Percentiles rank a stretch among this genome's conserved stretches.
Evolutionary conservation across 2,329 filamentous ascomycete genomes (phyloP).

Genomic region (Geosmithia putterillii): DNA sequence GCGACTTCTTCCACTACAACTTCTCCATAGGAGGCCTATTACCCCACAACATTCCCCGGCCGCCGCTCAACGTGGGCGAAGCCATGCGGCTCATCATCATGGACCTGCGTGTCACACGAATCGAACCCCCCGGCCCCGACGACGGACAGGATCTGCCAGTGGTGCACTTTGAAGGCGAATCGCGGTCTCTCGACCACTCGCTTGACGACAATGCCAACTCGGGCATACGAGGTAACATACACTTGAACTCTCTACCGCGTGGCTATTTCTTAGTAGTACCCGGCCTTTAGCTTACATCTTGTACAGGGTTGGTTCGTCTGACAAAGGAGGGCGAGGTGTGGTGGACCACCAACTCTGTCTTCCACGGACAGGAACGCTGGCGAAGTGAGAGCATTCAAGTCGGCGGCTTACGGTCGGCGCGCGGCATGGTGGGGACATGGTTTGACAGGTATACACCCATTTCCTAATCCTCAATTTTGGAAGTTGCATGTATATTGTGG

Average conservation of each 20-base stretch:
- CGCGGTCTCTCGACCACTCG: conserved; percentile 47
- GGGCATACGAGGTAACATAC: conserved; percentile 48
- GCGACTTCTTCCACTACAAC: conserved; percentile 62
- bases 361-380: conserved; percentile 57
- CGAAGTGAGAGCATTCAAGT: conserved; percentile 66
- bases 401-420: conserved; percentile 50
- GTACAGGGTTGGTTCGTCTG: conserved; percentile 46
- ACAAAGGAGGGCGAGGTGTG: conserved; percentile 60
- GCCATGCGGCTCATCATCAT: conserved; percentile 60
- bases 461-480: too few species aligned
- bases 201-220: conserved; percentile 61
- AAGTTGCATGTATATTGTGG: not conserved
- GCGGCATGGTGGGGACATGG: conserved; percentile 65
- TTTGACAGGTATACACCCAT: conserved; percentile 70
- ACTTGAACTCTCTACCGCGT: not conserved
- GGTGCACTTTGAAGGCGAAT: conserved; percentile 55
- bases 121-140: conserved; percentile 45
- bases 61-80: conserved; percentile 48
- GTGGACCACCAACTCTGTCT: conserved; percentile 59
- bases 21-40: conserved; percentile 36
- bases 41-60: conserved; percentile 29
- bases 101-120: conserved; percentile 47
- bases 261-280: not conserved
- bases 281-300: conserved; percentile 11
- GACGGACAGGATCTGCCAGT: conserved; percentile 49